These are phyloP conservation scores for Cryphonectria naterciae DNA, from an alignment of 2,329 filamentous ascomycete genomes.

Conservation along the genomic window DNA sequence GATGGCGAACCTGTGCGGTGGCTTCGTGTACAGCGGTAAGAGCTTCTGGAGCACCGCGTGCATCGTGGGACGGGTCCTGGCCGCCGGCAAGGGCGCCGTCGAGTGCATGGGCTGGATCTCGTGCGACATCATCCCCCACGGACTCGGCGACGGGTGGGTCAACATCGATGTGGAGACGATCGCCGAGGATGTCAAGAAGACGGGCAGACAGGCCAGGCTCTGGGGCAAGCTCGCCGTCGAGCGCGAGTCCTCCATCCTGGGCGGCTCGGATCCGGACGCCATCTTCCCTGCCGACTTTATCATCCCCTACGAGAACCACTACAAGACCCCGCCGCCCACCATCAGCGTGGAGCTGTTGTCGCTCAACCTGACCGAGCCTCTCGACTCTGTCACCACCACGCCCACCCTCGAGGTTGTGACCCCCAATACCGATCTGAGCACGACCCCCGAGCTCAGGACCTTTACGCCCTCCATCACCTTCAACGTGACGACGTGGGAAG, in stretches of 20 bases:
- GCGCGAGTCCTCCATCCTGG: slow-evolving; percentile 63
- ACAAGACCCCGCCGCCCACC: slow-evolving; percentile 51
- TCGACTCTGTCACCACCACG: slow-evolving; percentile 50
- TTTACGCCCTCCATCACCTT: slow-evolving; percentile 49
- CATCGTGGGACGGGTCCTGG: slow-evolving; percentile 66
- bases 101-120: slow-evolving; percentile 74
- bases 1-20: slow-evolving; percentile 65
- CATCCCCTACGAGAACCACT: slow-evolving; percentile 61
- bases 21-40: slow-evolving; percentile 65
- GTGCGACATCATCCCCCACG: slow-evolving; percentile 59
- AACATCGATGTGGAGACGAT: slow-evolving; percentile 61
- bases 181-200: slow-evolving; percentile 52
- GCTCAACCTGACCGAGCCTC: slow-evolving; percentile 52
- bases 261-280: slow-evolving; percentile 57
- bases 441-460: slow-evolving; percentile 38
- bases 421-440: slow-evolving; percentile 42
- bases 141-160: slow-evolving; percentile 60
- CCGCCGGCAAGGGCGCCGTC: slow-evolving; percentile 62
- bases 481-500: slow-evolving; percentile 45
- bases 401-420: slow-evolving; percentile 45
- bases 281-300: slow-evolving; percentile 66
- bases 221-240: slow-evolving; percentile 65
- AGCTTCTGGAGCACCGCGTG: slow-evolving; percentile 73
- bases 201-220: slow-evolving; percentile 61
- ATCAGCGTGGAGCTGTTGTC: slow-evolving; percentile 54